phyloP scores from a whole-genome alignment of 768 basidiomycete species.

The Suillus discolor region DNA sequence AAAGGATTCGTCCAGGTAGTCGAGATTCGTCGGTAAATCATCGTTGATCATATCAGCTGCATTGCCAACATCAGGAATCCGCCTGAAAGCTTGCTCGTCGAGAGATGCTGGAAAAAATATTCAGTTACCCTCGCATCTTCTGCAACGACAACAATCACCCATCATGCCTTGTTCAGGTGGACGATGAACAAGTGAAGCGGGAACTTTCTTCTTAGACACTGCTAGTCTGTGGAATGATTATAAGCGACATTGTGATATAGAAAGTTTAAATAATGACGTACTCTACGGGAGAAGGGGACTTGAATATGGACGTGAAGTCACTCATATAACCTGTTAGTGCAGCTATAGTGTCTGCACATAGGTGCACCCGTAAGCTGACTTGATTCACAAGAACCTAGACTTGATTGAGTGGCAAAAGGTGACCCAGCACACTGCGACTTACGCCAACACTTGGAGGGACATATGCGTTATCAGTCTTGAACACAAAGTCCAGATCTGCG shows the following conservation, averaged over 20 bases:
- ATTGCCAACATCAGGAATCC: constrained; percentile 72
- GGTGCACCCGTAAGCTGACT: constrained; percentile 57
- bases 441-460: constrained; percentile 42
- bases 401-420: constrained; percentile 7
- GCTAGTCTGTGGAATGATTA: constrained; percentile 1
- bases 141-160: constrained; percentile 19
- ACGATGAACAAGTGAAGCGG: background rate
- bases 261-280: constrained; percentile 16
- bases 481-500: constrained; percentile 46
- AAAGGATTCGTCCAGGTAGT: constrained; percentile 86
- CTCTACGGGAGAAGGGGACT: constrained; percentile 30
- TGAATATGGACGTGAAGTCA: constrained; percentile 51
- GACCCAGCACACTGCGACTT: constrained; percentile 20
- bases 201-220: constrained; percentile 11
- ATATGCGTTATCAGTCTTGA: constrained; percentile 32
- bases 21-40: constrained; percentile 85
- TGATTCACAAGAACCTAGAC: constrained; percentile 58
- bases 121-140: constrained; percentile 8
- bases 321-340: constrained; percentile 58
- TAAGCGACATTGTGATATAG: background rate
- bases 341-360: constrained; percentile 77
- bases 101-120: constrained; percentile 55
- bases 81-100: constrained; percentile 81
- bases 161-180: constrained; percentile 25
- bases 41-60: constrained; percentile 89